These are phyloP conservation scores for Fomitopsis serialis DNA, from an alignment of 768 basidiomycete genomes.

Conservation along the genomic window DNA sequence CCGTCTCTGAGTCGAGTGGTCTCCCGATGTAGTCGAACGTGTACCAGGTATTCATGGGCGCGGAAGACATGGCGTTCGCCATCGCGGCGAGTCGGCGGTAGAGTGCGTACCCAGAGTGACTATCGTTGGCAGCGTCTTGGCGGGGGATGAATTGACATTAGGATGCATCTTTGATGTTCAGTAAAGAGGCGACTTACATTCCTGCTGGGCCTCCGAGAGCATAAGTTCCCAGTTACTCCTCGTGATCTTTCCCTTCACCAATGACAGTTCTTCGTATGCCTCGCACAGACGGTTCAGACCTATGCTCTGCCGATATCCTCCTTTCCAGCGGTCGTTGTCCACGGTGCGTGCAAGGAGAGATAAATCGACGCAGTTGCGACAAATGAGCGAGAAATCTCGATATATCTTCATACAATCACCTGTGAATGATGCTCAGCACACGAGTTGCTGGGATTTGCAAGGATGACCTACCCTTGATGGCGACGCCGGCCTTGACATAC, in stretches of 20 bases:
- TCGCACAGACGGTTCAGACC: constrained; percentile 65
- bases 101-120: constrained; percentile 54
- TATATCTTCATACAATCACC: constrained; percentile 67
- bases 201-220: constrained; percentile 42
- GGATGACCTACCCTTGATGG: constrained; percentile 51
- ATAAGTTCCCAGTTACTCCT: constrained; percentile 65
- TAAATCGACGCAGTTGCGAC: constrained; percentile 59
- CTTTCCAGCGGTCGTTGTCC: constrained; percentile 71
- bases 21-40: constrained; percentile 52
- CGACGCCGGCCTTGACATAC: constrained; percentile 68
- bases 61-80: constrained; percentile 31
- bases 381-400: constrained; percentile 35
- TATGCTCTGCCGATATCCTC: constrained; percentile 52
- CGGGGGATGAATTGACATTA: too few relatives aligned
- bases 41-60: constrained; percentile 39
- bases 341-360: constrained; percentile 63
- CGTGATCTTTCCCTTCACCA: constrained; percentile 56
- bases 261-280: constrained; percentile 44
- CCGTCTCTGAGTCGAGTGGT: constrained; percentile 34
- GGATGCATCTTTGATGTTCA: too few relatives aligned
- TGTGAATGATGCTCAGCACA: constrained; percentile 20
- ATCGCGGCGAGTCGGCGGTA: constrained; percentile 43
- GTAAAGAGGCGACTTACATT: constrained; percentile 40
- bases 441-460: not conserved
- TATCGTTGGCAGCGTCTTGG: constrained; percentile 69